Conservation (phyloP, 2,329 filamentous ascomycete genomes). For the Penicillium sp. region DNA sequence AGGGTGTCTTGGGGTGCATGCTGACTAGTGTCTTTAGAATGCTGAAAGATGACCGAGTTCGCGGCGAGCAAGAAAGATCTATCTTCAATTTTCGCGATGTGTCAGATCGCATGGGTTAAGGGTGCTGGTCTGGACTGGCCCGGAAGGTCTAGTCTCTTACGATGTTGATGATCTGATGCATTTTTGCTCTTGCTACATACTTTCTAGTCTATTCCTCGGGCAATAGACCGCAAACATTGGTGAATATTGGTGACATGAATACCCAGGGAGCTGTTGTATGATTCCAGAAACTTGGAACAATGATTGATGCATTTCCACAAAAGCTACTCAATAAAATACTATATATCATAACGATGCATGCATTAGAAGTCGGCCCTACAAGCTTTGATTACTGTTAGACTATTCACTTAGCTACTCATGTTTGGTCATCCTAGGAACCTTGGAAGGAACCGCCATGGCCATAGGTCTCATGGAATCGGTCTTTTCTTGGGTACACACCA, state of each 20-base stretch:
- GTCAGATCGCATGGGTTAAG: slow-evolving; percentile 68
- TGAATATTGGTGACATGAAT: slow-evolving; percentile 11
- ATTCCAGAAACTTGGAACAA: no score
- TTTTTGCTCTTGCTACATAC: slow-evolving; percentile 7
- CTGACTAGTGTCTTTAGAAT: slow-evolving; percentile 50
- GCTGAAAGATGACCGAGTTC: slow-evolving; percentile 82
- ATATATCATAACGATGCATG: no score
- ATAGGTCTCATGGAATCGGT: no score
- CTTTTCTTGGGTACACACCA: no score
- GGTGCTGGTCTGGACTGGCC: not conserved
- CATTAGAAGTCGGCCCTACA: no score
- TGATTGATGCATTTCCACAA: no score
- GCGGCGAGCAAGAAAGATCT: slow-evolving; percentile 53
- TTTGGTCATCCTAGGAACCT: no score
- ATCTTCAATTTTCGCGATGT: slow-evolving; percentile 73
- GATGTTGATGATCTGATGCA: slow-evolving; percentile 30
- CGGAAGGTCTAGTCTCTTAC: slow-evolving; percentile 14
- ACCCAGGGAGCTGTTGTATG: slow-evolving; percentile 8
- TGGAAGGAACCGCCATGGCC: no score
- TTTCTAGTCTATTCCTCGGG: not conserved
- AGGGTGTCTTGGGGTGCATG: not conserved
- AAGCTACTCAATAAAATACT: no score
- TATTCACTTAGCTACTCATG: no score
- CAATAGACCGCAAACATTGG: no score
- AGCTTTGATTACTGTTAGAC: no score